Percentiles rank a stretch among this genome's conserved stretches.
These are phyloP conservation scores for Candida dajiaensis DNA, from an alignment of 805 yeast genomes.

Conservation along the genomic window DNA sequence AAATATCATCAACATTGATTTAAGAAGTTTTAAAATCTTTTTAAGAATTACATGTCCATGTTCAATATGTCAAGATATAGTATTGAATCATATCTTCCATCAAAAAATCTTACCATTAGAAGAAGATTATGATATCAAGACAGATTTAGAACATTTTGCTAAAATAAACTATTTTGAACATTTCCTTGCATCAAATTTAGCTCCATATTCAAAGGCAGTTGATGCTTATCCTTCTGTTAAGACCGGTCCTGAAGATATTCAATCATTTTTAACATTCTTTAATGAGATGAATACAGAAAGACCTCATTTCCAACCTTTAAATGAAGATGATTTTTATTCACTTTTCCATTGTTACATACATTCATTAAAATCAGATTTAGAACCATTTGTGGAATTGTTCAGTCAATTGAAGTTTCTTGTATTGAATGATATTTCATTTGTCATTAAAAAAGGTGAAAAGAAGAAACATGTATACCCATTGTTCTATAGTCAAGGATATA, in stretches of 20 bases:
- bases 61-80: constrained; percentile 14
- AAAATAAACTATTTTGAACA: constrained; percentile 32
- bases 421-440: constrained; percentile 32
- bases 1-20: constrained; percentile 16
- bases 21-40: constrained; percentile 10
- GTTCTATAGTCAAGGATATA: constrained; percentile 28
- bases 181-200: constrained; percentile 28
- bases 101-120: constrained; percentile 28
- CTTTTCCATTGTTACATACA: constrained; percentile 34
- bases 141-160: constrained; percentile 25
- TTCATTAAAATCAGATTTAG: constrained; percentile 29
- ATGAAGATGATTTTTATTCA: constrained; percentile 26
- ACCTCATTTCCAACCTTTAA: constrained; percentile 23
- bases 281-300: constrained; percentile 17
- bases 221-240: constrained; percentile 37
- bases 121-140: constrained; percentile 23
- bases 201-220: constrained; percentile 39
- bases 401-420: constrained; percentile 31
- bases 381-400: constrained; percentile 29
- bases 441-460: constrained; percentile 21
- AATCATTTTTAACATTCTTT: constrained; percentile 24
- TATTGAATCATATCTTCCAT: constrained; percentile 27
- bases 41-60: constrained; percentile 18
- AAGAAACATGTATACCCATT: constrained; percentile 30
- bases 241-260: constrained; percentile 34